phyloP scores from a whole-genome alignment of 306 rosid genomes.

The Vigna trinervia region DNA sequence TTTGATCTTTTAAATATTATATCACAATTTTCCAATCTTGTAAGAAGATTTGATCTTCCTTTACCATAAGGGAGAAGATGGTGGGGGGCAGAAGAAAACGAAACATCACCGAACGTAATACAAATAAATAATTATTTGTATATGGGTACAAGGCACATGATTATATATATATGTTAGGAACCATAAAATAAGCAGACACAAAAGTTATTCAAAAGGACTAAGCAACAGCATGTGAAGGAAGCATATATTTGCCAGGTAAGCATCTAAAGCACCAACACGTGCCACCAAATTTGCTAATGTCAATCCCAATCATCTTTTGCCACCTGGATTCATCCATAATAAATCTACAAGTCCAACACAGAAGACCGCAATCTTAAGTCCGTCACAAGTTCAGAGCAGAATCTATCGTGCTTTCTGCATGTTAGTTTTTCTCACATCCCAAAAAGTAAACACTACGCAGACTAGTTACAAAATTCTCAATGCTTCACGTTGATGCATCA shows the following conservation, averaged over 20 bases:
- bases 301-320: constrained; percentile 1
- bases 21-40: background rate
- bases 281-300: constrained; percentile 28
- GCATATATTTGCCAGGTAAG: constrained; percentile 25
- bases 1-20: background rate
- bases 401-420: constrained; percentile 21
- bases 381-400: constrained; percentile 25
- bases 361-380: constrained; percentile 20
- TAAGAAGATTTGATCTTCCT: background rate
- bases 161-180: constrained; percentile 44
- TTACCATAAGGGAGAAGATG: constrained; percentile 1
- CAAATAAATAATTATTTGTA: constrained; percentile 33
- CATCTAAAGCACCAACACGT: constrained; percentile 30
- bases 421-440: constrained; percentile 35
- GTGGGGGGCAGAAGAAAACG: background rate
- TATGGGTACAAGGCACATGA: constrained; percentile 49
- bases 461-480: constrained; percentile 35
- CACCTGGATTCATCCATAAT: constrained; percentile 32
- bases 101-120: constrained; percentile 44
- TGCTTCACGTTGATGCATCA: constrained; percentile 12
- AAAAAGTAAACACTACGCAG: background rate
- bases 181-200: constrained; percentile 3
- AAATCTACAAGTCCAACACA: constrained; percentile 8
- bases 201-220: constrained; percentile 48
- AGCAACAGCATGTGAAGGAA: constrained; percentile 54